phyloP scores from a whole-genome alignment of 1,284 basidiomycete genomes.

The Laetiporus sulphureus region DNA sequence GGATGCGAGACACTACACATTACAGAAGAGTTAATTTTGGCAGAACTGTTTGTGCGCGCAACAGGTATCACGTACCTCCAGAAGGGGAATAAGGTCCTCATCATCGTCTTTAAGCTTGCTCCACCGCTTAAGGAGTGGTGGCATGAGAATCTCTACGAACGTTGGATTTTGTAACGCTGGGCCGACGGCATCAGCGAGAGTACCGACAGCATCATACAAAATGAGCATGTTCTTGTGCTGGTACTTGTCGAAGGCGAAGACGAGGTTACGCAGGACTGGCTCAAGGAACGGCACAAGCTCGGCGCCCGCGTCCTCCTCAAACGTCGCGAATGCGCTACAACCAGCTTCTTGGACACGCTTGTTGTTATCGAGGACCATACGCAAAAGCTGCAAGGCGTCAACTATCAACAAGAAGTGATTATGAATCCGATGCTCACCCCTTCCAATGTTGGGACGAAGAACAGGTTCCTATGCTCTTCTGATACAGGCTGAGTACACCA shows the following conservation, averaged over 20 bases:
- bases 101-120: slow-evolving; percentile 85
- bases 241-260: slow-evolving; percentile 96
- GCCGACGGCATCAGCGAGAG: slow-evolving; percentile 94
- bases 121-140: slow-evolving; percentile 90
- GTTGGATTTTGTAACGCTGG: slow-evolving; percentile 78
- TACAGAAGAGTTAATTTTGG: neutral
- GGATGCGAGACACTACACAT: slow-evolving; percentile 84
- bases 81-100: slow-evolving; percentile 88
- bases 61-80: slow-evolving; percentile 59
- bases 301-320: slow-evolving; percentile 94
- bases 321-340: slow-evolving; percentile 96
- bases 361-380: slow-evolving; percentile 98
- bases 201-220: slow-evolving; percentile 96
- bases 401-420: too few species aligned
- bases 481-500: slow-evolving; percentile 86
- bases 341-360: slow-evolving; percentile 99
- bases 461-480: slow-evolving; percentile 82
- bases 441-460: slow-evolving; percentile 97
- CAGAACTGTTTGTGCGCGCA: neutral
- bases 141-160: slow-evolving; percentile 95
- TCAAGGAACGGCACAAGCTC: slow-evolving; percentile 92
- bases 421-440: slow-evolving; percentile 77
- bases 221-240: slow-evolving; percentile 99
- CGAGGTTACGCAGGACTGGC: slow-evolving; percentile 91
- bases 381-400: slow-evolving; percentile 60